Base-by-base conservation (phyloP, 192 early-diverging fungal species). In the Mortierella alpina region DNA sequence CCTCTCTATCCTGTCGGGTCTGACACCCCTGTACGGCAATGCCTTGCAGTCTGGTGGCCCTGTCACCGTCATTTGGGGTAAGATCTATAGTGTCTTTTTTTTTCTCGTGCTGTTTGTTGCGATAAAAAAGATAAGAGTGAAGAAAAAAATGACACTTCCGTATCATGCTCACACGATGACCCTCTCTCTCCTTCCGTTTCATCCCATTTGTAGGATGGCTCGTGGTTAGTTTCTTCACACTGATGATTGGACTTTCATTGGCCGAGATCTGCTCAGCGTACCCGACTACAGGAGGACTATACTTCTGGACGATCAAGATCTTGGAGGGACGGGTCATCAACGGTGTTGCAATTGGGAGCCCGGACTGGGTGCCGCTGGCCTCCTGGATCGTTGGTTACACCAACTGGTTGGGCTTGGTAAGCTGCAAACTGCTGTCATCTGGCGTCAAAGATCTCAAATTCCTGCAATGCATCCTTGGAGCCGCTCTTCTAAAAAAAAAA, bases 211-310 rank as follows among this genome's bases (percentile, higher is more conserved):
- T 40, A 79, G 88, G 88, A 45, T 89, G 88, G 88, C 31, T 89
- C 48, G 61, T 83, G 42, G 84, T 84, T 15, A 76, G 77, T n/a
- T 23, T 83, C 60, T 84, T 88, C 51, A 86, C 86, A 4, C 73
- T 85, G 51, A 52, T 77, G 17, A 71, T 87, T 39, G 83, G 84
- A 7, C 53, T 83, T n/a, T 85, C 85, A 11, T 55, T 89, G 62
- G 88, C 87, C 39, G 85, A 89, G 70, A 89, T 89, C 57, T 87
- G 86, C 63, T 79, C 73, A 39, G 85, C 87, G 48, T 88, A 77
- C 57, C 86, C 87, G 17, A 86, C 87, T 4, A 85, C 86, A 4
- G 86, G 86, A 39, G 84, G 85, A 52, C 65, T 88, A 11, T 88
- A 88, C 75, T 88, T 84, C 66, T 88, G 87, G 87, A 77, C 80